A percentile compares a stretch with the other conserved stretches of the same genome.
Conservation (phyloP, 495 filamentous ascomycete genomes). For the Tirmania nivea region DNA sequence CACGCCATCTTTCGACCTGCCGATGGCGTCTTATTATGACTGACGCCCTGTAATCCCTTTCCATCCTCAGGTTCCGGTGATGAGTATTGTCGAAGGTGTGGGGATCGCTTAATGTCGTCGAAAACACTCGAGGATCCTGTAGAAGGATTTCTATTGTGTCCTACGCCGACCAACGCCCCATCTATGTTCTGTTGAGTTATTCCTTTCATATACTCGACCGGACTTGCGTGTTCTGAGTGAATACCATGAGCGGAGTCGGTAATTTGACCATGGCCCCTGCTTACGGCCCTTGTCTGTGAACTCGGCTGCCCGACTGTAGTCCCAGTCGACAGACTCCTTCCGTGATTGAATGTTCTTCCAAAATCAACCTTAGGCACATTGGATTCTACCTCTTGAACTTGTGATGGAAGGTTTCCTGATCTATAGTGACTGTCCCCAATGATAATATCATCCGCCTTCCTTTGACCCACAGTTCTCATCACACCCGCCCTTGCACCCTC, state of each 20-base stretch:
- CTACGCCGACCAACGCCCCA: neutral
- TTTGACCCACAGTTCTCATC: conserved; percentile 50
- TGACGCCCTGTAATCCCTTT: no score
- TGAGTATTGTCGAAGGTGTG: conserved; percentile 8
- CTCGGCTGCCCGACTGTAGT: neutral
- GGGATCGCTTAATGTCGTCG: conserved; percentile 4
- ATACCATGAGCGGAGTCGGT: conserved; percentile 5
- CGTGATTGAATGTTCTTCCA: conserved; percentile 58
- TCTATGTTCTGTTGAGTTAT: neutral
- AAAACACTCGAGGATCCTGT: conserved; percentile 7
- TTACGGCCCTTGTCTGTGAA: conserved; percentile 4
- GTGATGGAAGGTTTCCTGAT: conserved; percentile 6
- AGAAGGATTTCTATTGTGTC: neutral
- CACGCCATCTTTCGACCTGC: conserved; percentile 42
- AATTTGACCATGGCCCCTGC: conserved; percentile 7
- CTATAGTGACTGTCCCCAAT: conserved; percentile 39
- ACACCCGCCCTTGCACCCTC: conserved; percentile 45
- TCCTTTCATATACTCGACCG: conserved; percentile 1
- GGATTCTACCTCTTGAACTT: conserved; percentile 18
- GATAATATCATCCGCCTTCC: conserved; percentile 27
- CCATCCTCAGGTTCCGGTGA: conserved; percentile 20
- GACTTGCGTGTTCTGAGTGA: conserved; percentile 10
- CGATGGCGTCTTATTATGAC: neutral
- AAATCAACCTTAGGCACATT: conserved; percentile 68
- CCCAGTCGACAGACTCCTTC: conserved; percentile 24